Base-by-base conservation (phyloP, 257 asterid genomes). In the Fraxinus pennsylvanica region DNA sequence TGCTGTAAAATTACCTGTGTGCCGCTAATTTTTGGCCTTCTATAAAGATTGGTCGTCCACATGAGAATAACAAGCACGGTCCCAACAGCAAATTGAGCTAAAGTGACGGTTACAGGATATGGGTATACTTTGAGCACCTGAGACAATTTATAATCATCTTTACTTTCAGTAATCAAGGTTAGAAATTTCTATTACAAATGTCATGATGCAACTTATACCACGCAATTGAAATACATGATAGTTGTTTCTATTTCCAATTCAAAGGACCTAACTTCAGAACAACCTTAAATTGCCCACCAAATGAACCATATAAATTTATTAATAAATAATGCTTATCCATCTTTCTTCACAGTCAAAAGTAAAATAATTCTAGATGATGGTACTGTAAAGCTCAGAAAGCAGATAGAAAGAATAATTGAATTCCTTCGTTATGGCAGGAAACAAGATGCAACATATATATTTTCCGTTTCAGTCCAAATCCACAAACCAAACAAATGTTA, bases 11-110 rank as follows among this genome's bases (percentile, higher is more conserved):
- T 68, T 85, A 95, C 98, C 98, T 95, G 98, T 33, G 88, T 81
- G 41, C 96, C 94, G 70, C 88, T 93, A 86, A 95, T 93, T 86
- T 92, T 93, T 57, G 99, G 99, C 52, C 93, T 87, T 83, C 85
- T 95, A 89, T 95, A 90, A 47, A 95, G 93, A 81, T 95, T 95
- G 45, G 84, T 76, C 38, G 84, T 83, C 99, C 99, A 95, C 99
- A 92, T 95, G 1, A 86, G 32, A 71, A 73, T 10, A 75, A 95
- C 97, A 78, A 95, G 90, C 73, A 90, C 90, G 10, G 94, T 75
- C 32, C 99, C 99, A 30, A 95, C 97, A 9, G 97, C 89, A 81
- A 95, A 95, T 80, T 95, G 99, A 59, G 81, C 90, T 15, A 91
- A 81, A 21, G 97, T 93, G 77, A 93, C 90, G 1, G 99, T 95